These are phyloP conservation scores for Neotropicomus parvogracilis DNA, from an alignment of 1,284 basidiomycete genomes.

Conservation along the genomic window DNA sequence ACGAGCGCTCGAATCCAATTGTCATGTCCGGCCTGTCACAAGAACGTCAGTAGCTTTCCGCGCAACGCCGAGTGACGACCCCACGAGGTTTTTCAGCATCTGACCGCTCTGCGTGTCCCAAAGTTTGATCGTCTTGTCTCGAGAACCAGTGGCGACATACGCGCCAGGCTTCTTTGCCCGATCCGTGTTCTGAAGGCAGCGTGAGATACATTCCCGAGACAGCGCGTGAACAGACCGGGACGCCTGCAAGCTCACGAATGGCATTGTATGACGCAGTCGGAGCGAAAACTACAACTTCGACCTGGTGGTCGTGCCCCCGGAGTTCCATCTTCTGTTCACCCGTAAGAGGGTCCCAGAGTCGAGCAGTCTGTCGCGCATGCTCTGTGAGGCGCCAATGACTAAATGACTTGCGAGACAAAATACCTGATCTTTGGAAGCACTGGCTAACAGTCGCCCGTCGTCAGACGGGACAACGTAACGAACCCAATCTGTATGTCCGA, in stretches of 20 bases:
- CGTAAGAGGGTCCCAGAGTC: constrained; percentile 74
- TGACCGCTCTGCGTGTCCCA: constrained; percentile 84
- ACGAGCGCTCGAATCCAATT: constrained; percentile 83
- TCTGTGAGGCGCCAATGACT: constrained; percentile 2
- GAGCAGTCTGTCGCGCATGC: constrained; percentile 57
- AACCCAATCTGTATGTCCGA: constrained; percentile 61
- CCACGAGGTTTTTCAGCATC: constrained; percentile 59
- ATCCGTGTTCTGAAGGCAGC: constrained; percentile 40
- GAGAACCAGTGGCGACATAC: constrained; percentile 77
- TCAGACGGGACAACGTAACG: constrained; percentile 65
- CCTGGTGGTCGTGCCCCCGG: constrained; percentile 84
- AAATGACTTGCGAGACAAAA: constrained; percentile 17
- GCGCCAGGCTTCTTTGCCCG: constrained; percentile 45
- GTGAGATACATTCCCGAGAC: constrained; percentile 8
- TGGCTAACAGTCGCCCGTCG: constrained; percentile 73
- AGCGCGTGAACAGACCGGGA: constrained; percentile 46
- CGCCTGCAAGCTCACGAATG: constrained; percentile 74
- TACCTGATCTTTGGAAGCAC: constrained; percentile 85
- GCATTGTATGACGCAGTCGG: constrained; percentile 71
- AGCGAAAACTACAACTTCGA: constrained; percentile 82
- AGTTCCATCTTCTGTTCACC: constrained; percentile 82
- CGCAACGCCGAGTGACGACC: constrained; percentile 14
- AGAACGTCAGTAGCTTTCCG: constrained; percentile 12
- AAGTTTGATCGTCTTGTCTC: constrained; percentile 85
- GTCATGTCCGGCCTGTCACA: constrained; percentile 64